These are phyloP conservation scores for Cerioporus squamosus DNA, from an alignment of 1,284 basidiomycete species.

Conservation along the genomic window DNA sequence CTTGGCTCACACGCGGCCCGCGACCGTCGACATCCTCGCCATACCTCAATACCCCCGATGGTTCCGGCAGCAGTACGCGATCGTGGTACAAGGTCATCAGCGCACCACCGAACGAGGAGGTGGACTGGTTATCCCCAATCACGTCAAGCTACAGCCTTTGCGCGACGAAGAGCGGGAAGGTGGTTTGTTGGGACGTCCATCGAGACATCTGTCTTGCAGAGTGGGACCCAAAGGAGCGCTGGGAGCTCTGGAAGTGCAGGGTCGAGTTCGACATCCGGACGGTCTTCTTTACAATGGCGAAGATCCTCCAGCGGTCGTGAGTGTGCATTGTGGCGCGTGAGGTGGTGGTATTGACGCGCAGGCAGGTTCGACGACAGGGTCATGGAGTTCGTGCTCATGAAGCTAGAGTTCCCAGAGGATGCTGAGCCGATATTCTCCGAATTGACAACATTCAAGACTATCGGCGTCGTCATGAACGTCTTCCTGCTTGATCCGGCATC, in stretches of 20 bases:
- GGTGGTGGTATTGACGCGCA: background rate
- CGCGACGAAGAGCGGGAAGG: slow-evolving; percentile 72
- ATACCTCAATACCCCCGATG: slow-evolving; percentile 17
- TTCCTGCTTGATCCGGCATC: slow-evolving; percentile 71
- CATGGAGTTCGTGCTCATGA: slow-evolving; percentile 42
- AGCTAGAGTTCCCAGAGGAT: slow-evolving; percentile 36
- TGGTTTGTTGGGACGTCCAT: slow-evolving; percentile 78
- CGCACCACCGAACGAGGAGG: slow-evolving; percentile 65
- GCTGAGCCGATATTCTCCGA: slow-evolving; percentile 48
- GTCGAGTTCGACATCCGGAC: slow-evolving; percentile 73
- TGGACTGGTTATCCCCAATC: slow-evolving; percentile 77
- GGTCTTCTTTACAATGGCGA: slow-evolving; percentile 78
- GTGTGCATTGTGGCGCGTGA: slow-evolving; percentile 30
- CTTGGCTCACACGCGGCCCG: slow-evolving; percentile 64
- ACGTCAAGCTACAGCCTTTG: slow-evolving; percentile 74
- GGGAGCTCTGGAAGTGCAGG: slow-evolving; percentile 78
- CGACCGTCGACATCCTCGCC: slow-evolving; percentile 41
- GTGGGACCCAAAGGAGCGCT: slow-evolving; percentile 66
- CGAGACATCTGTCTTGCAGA: slow-evolving; percentile 61
- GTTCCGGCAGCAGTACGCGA: background rate
- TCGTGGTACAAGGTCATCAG: slow-evolving; percentile 67
- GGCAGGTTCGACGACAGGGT: slow-evolving; percentile 34
- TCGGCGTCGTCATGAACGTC: slow-evolving; percentile 75
- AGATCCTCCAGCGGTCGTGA: slow-evolving; percentile 55
- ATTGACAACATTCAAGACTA: slow-evolving; percentile 63